Conservation (phyloP, 2,329 filamentous ascomycete genomes). For the Sporothrix pseudoabietina region DNA sequence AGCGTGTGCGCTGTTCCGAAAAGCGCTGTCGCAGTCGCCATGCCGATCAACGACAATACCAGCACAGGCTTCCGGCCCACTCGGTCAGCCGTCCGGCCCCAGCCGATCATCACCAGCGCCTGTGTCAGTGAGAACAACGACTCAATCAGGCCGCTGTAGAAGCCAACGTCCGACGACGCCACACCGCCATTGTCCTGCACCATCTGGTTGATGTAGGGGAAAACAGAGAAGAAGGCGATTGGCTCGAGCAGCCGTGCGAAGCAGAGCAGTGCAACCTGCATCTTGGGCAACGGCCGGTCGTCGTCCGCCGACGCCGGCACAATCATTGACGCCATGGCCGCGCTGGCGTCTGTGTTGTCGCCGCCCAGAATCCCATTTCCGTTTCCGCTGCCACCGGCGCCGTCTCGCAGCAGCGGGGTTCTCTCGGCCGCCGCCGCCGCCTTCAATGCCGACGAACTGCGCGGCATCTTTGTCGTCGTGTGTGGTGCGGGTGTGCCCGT, state of each 20-base stretch:
- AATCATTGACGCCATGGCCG: not conserved
- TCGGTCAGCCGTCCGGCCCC: slow-evolving; percentile 69
- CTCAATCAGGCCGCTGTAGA: slow-evolving; percentile 77
- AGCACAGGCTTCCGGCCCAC: slow-evolving; percentile 44
- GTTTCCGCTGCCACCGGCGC: slow-evolving; percentile 18
- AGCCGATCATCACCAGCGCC: slow-evolving; percentile 75
- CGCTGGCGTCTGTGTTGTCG: not conserved
- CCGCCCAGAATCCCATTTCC: not conserved
- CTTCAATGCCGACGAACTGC: slow-evolving; percentile 5
- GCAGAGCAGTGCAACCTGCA: slow-evolving; percentile 73
- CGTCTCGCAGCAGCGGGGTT: slow-evolving; percentile 38
- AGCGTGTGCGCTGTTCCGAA: slow-evolving; percentile 70
- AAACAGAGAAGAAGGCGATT: slow-evolving; percentile 80
- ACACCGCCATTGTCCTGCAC: slow-evolving; percentile 66
- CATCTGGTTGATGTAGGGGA: slow-evolving; percentile 81
- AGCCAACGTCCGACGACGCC: slow-evolving; percentile 68
- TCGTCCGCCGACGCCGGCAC: slow-evolving; percentile 25
- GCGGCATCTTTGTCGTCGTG: slow-evolving; percentile 1
- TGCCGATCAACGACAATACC: slow-evolving; percentile 65
- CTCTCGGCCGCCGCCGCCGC: slow-evolving; percentile 17
- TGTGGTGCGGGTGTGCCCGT: not conserved
- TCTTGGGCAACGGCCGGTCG: slow-evolving; percentile 56
- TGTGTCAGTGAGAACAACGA: slow-evolving; percentile 73
- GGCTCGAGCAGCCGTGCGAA: slow-evolving; percentile 73
- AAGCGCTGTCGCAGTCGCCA: slow-evolving; percentile 60